Base-by-base conservation (phyloP, 192 early-diverging fungal species). In the Thamnidium elegans region DNA sequence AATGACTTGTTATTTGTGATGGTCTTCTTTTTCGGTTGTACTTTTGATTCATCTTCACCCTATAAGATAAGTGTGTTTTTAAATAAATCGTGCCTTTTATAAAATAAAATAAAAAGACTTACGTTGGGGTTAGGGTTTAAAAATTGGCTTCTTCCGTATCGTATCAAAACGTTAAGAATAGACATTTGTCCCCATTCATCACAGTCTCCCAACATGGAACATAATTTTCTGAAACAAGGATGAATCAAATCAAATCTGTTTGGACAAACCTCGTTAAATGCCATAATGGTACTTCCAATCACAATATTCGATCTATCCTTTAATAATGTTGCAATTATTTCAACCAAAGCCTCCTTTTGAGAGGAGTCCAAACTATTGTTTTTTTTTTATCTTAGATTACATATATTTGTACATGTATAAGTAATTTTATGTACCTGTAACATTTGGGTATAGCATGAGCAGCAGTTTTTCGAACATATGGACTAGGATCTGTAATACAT, bases 171-270 rank as follows among this genome's bases (percentile, higher is more conserved):
- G 39, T 85, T 87, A 43, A 95, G 67, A 30, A 95, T 88, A 47
- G 88, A 89, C 32, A 95, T 82, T 73, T 98, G 96, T 11, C 90
- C 92, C 97, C 97, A 99, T 73, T 97, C 93, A 79, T 99, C 96
- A 43, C 90, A 83, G 31, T 96, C 95, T 13, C 84, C 72, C 21
- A 99, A 73, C 84, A 94, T 79, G 42, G 73, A 73, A 69, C 95
- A 97, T 59, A 95, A 79, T 45, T 96, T 92, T 50, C 92, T 84
- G 75, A 84, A 99, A 66, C 94, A 91, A 31, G 75, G 78, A 71
- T 99, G 97, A 31, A 98, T 89, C 55, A 94, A 63, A 52, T 93
- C 93, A 60, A 91, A 81, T 54, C 89, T 71, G 43, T 87, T 86
- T 7, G 95, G 95, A 66, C 95, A 95, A 11, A 97, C 87, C 45